Base-by-base conservation (phyloP, 2,329 filamentous ascomycete species). In the Didymosphaeria variabile region DNA sequence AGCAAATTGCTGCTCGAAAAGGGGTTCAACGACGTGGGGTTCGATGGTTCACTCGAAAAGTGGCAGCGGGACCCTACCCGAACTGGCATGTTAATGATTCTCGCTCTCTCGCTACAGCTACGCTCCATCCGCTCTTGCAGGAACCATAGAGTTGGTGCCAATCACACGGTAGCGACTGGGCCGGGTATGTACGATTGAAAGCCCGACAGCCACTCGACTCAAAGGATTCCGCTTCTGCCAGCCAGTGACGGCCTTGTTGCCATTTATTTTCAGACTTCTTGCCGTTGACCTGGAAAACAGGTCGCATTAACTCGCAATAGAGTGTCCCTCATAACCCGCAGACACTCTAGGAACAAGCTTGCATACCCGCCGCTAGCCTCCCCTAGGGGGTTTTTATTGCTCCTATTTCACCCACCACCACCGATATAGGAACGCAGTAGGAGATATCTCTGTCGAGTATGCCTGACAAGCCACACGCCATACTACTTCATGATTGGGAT, bases 131-230 rank as follows among this genome's bases (percentile, higher is more conserved):
- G 49, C 42, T 54, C 57, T 36, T 60, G 58, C 58, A 60, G 26
- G 38, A 46, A 46, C 29, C 32, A 21, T 46, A 55, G 36, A 36
- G 19, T 38, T 23, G 29, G 53, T 55, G 42, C 58, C 58, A 60
- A 45, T 60, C 58, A 45, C 47, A 36, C 53, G 58, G 52, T 60
- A 56, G 45, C 58, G 58, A 60, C 50, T 12, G 7, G 17, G 38
- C 49, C 52, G 57, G 57, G 29, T 44, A 42, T 60, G 34, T 46
- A 34, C 32, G 44, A n/a, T n/a, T 26, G 45, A 34, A 50, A 19
- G 55, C 23, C 40, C 55, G 55, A 31, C 34, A 50, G 19, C 42
- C 52, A 55, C 52, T 55, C 38, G 29, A 19, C 6, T 21, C 12
- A 15, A 5, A 32, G 2, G 26, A 44, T 15, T 45, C 8, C 9